Evolutionary conservation across 1,284 basidiomycete species (phyloP).

Genomic region (Caloboletus firmus): DNA sequence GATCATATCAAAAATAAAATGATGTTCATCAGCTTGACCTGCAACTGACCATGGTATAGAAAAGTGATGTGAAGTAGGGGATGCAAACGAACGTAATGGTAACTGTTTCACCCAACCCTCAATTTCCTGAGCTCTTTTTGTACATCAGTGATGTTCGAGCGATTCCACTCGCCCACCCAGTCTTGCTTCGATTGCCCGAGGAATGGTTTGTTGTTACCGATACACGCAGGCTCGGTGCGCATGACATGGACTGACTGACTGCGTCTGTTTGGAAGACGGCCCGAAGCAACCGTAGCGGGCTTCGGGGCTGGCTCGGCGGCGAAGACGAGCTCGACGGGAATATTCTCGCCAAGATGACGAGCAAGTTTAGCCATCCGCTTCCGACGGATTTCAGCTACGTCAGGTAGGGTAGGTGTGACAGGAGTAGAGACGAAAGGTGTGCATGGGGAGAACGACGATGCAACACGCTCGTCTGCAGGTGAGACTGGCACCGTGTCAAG

Average conservation of each 20-base stretch:
- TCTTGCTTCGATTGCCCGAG: conserved; percentile 10
- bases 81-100: not conserved
- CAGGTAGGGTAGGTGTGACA: conserved; percentile 18
- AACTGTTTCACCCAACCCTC: conserved; percentile 15
- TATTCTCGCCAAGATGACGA: conserved; percentile 43
- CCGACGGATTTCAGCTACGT: conserved; percentile 30
- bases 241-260: conserved; percentile 16
- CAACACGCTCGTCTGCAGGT: conserved; percentile 11
- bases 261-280: conserved; percentile 1
- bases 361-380: conserved; percentile 45
- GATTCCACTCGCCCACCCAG: conserved; percentile 38
- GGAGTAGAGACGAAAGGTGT: conserved; percentile 23
- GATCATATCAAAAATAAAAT: not conserved
- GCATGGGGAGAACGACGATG: conserved; percentile 9
- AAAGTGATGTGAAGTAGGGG: not conserved
- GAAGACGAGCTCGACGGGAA: conserved; percentile 43
- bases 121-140: conserved; percentile 32
- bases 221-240: not conserved
- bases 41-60: conserved; percentile 9
- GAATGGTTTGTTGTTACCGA: not conserved
- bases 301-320: conserved; percentile 16
- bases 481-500: conserved; percentile 19
- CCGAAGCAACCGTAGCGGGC: not conserved
- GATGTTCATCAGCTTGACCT: conserved; percentile 7
- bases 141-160: conserved; percentile 30